A percentile compares a stretch with the other conserved stretches of the same genome.
Conservation (phyloP, 768 basidiomycete species). For the Fomitopsis pulvina region DNA sequence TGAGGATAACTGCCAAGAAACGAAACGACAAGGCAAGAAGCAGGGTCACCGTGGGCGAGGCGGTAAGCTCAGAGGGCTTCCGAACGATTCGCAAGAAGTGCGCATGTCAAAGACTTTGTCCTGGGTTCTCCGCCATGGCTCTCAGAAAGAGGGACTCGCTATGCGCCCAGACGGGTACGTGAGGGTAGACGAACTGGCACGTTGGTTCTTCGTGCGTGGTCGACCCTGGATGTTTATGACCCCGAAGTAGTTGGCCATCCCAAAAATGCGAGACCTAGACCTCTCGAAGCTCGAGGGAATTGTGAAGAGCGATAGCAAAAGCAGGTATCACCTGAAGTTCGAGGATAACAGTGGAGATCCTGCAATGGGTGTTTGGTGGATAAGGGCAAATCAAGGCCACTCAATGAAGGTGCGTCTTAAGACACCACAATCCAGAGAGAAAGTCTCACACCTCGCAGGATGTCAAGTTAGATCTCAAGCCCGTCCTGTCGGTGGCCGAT, state of each 20-base stretch:
- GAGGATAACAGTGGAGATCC: conserved; percentile 34
- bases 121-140: conserved; percentile 89
- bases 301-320: conserved; percentile 62
- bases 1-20: background rate
- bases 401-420: conserved; percentile 55
- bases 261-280: conserved; percentile 58
- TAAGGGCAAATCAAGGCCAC: conserved; percentile 88
- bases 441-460: conserved; percentile 33
- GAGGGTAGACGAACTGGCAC: conserved; percentile 73
- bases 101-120: conserved; percentile 81
- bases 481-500: conserved; percentile 49
- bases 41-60: conserved; percentile 6
- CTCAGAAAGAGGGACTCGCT: conserved; percentile 61
- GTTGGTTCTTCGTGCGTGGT: conserved; percentile 22
- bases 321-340: conserved; percentile 50
- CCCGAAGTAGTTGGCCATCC: conserved; percentile 53
- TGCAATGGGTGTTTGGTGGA: conserved; percentile 61
- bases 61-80: conserved; percentile 49
- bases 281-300: conserved; percentile 50
- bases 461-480: conserved; percentile 60
- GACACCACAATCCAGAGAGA: background rate
- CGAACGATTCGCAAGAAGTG: conserved; percentile 57
- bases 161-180: conserved; percentile 87
- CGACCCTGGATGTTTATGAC: conserved; percentile 5
- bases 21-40: background rate